phyloP scores from a whole-genome alignment of 768 basidiomycete species.

The Cubamyces sp. region DNA sequence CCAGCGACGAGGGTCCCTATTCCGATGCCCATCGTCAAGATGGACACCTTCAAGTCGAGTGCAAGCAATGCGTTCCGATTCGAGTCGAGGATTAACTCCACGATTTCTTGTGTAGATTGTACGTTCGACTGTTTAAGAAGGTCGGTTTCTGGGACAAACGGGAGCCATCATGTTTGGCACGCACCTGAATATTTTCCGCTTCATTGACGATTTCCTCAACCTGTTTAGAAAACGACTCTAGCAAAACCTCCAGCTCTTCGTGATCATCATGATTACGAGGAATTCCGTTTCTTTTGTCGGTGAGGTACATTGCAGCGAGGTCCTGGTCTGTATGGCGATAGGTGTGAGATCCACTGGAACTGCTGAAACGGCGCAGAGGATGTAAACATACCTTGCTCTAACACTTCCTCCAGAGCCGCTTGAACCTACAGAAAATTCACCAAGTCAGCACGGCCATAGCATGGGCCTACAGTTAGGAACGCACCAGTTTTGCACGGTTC shows the following conservation, averaged over 20 bases:
- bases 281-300: constrained; percentile 71
- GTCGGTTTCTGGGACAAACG: neutral
- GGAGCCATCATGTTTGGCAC: constrained; percentile 19
- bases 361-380: neutral
- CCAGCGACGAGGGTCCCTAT: constrained; percentile 89
- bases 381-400: constrained; percentile 71
- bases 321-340: constrained; percentile 73
- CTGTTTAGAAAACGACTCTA: constrained; percentile 96
- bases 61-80: constrained; percentile 93
- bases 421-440: constrained; percentile 60
- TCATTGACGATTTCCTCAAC: constrained; percentile 97
- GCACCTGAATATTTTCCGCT: constrained; percentile 82
- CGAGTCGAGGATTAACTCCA: constrained; percentile 94
- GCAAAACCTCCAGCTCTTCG: constrained; percentile 87
- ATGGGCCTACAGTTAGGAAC: constrained; percentile 18
- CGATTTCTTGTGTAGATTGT: constrained; percentile 97
- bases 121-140: constrained; percentile 70
- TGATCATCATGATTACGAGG: constrained; percentile 77
- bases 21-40: constrained; percentile 91
- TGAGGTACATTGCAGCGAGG: constrained; percentile 93
- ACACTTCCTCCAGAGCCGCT: constrained; percentile 87
- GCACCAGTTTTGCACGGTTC: constrained; percentile 84
- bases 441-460: no score
- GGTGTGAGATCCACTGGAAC: neutral
- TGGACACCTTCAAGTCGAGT: constrained; percentile 93